Evolutionary conservation across 2,329 filamentous ascomycete genomes (phyloP).

Genomic region (Chaetomiaceae sp.): DNA sequence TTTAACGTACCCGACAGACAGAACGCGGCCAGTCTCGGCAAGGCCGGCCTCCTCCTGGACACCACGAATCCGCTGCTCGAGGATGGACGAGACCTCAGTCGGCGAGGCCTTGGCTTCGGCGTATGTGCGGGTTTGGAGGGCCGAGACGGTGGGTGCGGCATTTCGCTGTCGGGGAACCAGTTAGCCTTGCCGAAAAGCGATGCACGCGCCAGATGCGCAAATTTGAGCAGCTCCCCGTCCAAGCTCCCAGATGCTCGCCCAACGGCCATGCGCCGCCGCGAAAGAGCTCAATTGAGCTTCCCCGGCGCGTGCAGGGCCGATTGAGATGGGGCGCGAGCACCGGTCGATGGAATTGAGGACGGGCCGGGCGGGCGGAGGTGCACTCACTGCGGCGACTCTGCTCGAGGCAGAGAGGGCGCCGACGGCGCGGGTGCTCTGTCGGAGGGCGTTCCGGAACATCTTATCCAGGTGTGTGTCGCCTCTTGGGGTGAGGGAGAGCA

Average conservation of each 20-base stretch:
- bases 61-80: slow-evolving; percentile 98
- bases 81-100: slow-evolving; percentile 98
- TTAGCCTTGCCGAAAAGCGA: slow-evolving; percentile 29
- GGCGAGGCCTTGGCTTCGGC: slow-evolving; percentile 92
- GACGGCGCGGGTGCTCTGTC: slow-evolving; percentile 93
- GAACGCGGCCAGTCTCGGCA: slow-evolving; percentile 97
- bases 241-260: slow-evolving; percentile 38
- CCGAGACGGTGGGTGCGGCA: slow-evolving; percentile 70
- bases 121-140: slow-evolving; percentile 77
- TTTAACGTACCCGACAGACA: slow-evolving; percentile 89
- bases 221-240: slow-evolving; percentile 32
- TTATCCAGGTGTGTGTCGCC: slow-evolving; percentile 50
- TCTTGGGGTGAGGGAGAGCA: slow-evolving; percentile 51
- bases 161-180: slow-evolving; percentile 66
- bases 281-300: slow-evolving; percentile 40
- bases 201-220: slow-evolving; percentile 22
- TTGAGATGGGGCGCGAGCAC: slow-evolving; percentile 36
- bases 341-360: slow-evolving; percentile 44
- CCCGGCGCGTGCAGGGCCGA: slow-evolving; percentile 28
- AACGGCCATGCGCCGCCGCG: slow-evolving; percentile 26
- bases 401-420: slow-evolving; percentile 87
- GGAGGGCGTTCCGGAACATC: slow-evolving; percentile 98
- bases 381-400: slow-evolving; percentile 93
- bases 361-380: slow-evolving; percentile 38
- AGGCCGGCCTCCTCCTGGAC: slow-evolving; percentile 95